These are phyloP conservation scores for Fremontodendron californicum DNA, from an alignment of 345 rosid species.

Conservation along the genomic window DNA sequence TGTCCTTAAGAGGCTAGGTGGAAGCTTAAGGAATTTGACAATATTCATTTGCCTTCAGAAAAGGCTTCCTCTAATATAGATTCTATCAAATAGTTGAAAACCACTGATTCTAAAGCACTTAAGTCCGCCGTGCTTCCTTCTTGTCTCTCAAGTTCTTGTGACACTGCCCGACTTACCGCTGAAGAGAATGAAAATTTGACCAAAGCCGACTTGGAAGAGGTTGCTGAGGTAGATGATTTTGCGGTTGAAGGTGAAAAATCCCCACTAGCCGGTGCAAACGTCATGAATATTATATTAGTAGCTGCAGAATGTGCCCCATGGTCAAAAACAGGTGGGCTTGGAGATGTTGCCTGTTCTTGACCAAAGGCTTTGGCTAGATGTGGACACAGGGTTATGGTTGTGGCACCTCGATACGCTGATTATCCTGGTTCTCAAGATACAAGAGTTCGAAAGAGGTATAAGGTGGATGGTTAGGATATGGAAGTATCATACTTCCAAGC, in stretches of 20 bases:
- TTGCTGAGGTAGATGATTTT: constrained; percentile 31
- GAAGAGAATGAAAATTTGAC: constrained; percentile 27
- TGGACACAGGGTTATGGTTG: constrained; percentile 96
- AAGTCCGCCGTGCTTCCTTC: constrained; percentile 49
- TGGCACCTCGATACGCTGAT: constrained; percentile 75
- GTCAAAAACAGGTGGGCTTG: constrained; percentile 98
- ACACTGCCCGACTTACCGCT: constrained; percentile 22
- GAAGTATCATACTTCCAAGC: no score
- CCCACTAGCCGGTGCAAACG: constrained; percentile 81
- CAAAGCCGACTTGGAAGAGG: constrained; percentile 27
- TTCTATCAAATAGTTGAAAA: constrained; percentile 31
- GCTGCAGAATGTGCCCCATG: no score
- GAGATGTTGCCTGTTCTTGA: constrained; percentile 93
- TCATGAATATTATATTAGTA: no score
- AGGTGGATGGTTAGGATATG: constrained; percentile 73
- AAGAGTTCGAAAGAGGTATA: constrained; percentile 67
- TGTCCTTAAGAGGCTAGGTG: no score
- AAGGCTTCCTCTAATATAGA: constrained; percentile 23
- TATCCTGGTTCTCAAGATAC: constrained; percentile 54
- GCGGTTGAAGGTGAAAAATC: constrained; percentile 36
- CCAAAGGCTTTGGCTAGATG: constrained; percentile 95
- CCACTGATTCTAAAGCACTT: constrained; percentile 29
- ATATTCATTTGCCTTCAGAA: constrained; percentile 8
- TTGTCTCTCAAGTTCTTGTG: constrained; percentile 33
- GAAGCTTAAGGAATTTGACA: no score